phyloP scores from a whole-genome alignment of 2,329 filamentous ascomycete species.

The Phyllosticta paracitricarpa region DNA sequence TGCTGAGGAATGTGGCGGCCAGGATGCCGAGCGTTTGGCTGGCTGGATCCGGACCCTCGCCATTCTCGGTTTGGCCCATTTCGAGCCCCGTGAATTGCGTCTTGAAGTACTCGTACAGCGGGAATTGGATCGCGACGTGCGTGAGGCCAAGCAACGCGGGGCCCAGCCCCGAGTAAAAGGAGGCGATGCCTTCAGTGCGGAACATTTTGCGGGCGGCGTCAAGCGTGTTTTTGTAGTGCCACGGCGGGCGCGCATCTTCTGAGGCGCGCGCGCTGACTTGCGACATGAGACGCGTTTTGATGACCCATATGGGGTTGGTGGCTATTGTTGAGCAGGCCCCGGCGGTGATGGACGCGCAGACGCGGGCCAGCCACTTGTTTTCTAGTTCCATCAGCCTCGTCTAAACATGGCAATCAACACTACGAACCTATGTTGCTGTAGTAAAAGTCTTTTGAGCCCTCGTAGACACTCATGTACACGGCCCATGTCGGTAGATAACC shows the following conservation, averaged over 20 bases:
- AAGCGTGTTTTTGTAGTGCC: slow-evolving; percentile 82
- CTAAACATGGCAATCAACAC: slow-evolving; percentile 31
- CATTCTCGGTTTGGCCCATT: slow-evolving; percentile 63
- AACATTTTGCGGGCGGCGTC: slow-evolving; percentile 98
- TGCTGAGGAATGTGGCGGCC: slow-evolving; percentile 83
- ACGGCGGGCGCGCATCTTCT: slow-evolving; percentile 54
- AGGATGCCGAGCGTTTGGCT: slow-evolving; percentile 77
- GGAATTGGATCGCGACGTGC: slow-evolving; percentile 95
- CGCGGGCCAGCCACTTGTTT: slow-evolving; percentile 68
- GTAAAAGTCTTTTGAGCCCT: slow-evolving; percentile 70
- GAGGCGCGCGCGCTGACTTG: slow-evolving; percentile 57
- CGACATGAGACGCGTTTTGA: slow-evolving; percentile 97
- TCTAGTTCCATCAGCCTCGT: slow-evolving; percentile 37
- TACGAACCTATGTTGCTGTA: slow-evolving; percentile 48
- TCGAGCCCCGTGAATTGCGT: slow-evolving; percentile 79
- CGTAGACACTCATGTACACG: slow-evolving; percentile 95
- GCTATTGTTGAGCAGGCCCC: slow-evolving; percentile 87
- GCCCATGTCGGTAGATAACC: slow-evolving; percentile 97
- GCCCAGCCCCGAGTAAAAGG: slow-evolving; percentile 91
- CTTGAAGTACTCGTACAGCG: slow-evolving; percentile 89
- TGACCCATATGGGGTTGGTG: slow-evolving; percentile 98
- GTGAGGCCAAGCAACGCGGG: slow-evolving; percentile 85
- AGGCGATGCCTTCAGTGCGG: slow-evolving; percentile 70
- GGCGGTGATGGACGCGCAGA: slow-evolving; percentile 82
- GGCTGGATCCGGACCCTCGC: background rate